Base-by-base conservation (phyloP, 2,329 filamentous ascomycete species). In the Chaetomiaceae sp. region DNA sequence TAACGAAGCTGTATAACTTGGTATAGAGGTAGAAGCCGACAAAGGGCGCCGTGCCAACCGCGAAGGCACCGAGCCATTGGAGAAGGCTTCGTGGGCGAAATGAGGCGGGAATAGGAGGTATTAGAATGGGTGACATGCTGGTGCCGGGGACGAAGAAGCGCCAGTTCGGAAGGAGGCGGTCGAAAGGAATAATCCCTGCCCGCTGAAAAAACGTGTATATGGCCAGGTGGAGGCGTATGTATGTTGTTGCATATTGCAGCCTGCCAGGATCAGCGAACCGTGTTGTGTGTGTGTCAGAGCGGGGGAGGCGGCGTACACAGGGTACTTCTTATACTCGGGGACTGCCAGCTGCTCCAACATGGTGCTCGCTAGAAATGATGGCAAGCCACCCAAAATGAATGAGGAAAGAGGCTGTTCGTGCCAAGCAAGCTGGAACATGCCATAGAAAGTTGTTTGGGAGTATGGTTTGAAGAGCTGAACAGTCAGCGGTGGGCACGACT, bases 111-210 rank as follows among this genome's bases (percentile, higher is more conserved):
- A 71, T 65, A 2, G 75, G 72, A 2, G 77, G 78, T 0, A 75
- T 65, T 1, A 69, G 64, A 25, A 81, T 75, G 0, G 77, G 78
- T 0, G 79, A 82, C 11, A 72, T 66, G 7, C 67, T 61, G 11
- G 76, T 75, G 43, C 81, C 82, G 0, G 80, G 80, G 16, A 83
- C 61, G 58, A 82, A 82, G 63, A 76, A 84, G 5, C 64, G 69
- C 33, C 68, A 67, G 7, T 62, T 65, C 0, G 80, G 80, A 2
- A 82, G 64, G 65, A 65, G 67, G 7, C 66, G 67, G 11, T 59
- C 68, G 11, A 67, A 63, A 0, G 76, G 66, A 38, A 76, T 66
- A 13, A 83, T 65, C 6, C 75, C 75, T 7, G 79, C 66, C 43
- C 77, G 71, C 57, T 82, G 79, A 40, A 82, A 65, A 20, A 75